A percentile compares a stretch with the other conserved stretches of the same genome.
Conservation (phyloP, 177 flowering plant genomes). For the Telopea speciosissima region DNA sequence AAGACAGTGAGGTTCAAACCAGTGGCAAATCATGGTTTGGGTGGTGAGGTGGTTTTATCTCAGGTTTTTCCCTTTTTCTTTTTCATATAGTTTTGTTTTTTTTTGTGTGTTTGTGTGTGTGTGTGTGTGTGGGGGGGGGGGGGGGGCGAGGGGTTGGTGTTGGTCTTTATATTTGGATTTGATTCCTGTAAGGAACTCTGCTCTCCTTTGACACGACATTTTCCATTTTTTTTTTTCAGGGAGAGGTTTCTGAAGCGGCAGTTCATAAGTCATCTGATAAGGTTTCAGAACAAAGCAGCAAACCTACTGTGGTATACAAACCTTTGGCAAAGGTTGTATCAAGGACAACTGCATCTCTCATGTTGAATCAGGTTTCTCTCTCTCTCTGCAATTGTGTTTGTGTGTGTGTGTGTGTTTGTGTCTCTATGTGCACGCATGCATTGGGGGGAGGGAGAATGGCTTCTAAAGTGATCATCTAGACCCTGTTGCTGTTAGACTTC, state of each 20-base stretch:
- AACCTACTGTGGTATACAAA: slow-evolving; percentile 55
- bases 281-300: slow-evolving; percentile 26
- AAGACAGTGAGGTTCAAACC: slow-evolving; percentile 76
- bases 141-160: too few relatives aligned
- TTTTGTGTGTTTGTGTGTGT: too few relatives aligned
- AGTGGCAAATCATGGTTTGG: slow-evolving; percentile 23
- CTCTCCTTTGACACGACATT: slow-evolving; percentile 1
- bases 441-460: neutral
- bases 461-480: neutral
- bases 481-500: neutral
- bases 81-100: too few relatives aligned
- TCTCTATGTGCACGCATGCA: neutral
- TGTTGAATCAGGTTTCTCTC: slow-evolving; percentile 71
- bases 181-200: slow-evolving; percentile 4
- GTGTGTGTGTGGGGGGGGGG: too few relatives aligned
- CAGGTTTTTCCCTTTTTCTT: slow-evolving; percentile 24
- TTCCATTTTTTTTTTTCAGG: slow-evolving; percentile 28
- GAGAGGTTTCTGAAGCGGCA: slow-evolving; percentile 34
- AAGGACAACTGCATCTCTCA: slow-evolving; percentile 54
- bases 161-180: slow-evolving; percentile 7
- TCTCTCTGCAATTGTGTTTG: too few relatives aligned
- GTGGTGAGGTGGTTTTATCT: slow-evolving; percentile 25
- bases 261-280: slow-evolving; percentile 28
- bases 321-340: slow-evolving; percentile 87
- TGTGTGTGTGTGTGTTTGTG: neutral